phyloP scores from a whole-genome alignment of 306 rosid genomes.

The Corylus avellana region DNA sequence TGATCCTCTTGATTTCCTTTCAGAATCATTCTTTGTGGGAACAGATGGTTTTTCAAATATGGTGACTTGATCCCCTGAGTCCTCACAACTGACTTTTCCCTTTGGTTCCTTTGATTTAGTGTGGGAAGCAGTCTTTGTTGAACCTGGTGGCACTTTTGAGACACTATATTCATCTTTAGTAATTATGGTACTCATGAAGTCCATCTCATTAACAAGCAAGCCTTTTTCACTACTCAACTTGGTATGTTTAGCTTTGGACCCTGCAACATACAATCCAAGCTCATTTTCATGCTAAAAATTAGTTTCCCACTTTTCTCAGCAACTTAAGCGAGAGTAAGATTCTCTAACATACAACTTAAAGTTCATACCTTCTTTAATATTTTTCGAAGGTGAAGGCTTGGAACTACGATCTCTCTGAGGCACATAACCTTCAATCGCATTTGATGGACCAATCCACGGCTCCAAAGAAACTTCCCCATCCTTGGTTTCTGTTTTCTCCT shows the following conservation, averaged over 20 bases:
- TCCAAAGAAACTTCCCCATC: conserved; percentile 55
- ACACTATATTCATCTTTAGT: conserved; percentile 76
- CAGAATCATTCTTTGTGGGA: conserved; percentile 34
- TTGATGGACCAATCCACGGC: conserved; percentile 82
- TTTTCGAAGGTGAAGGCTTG: conserved; percentile 40
- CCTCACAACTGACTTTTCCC: conserved; percentile 22
- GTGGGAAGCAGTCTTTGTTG: conserved; percentile 34
- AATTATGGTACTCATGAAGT: conserved; percentile 64
- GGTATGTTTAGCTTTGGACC: conserved; percentile 48
- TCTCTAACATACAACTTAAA: conserved; percentile 20
- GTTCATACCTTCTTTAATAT: conserved; percentile 56
- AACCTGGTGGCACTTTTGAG: conserved; percentile 55
- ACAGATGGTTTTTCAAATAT: conserved; percentile 38
- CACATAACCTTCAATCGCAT: conserved; percentile 94
- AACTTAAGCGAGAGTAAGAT: conserved; percentile 13
- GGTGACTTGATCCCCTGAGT: conserved; percentile 25
- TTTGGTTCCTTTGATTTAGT: conserved; percentile 27
- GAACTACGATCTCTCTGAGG: conserved; percentile 48
- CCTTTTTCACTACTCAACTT: conserved; percentile 30
- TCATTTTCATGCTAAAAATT: conserved; percentile 35
- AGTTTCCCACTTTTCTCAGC: conserved; percentile 28
- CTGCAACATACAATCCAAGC: conserved; percentile 60
- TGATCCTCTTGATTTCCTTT: conserved; percentile 31
- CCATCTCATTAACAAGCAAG: conserved; percentile 51
- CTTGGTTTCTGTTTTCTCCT: conserved; percentile 54